phyloP scores from a whole-genome alignment of 2,329 filamentous ascomycete species.

The Erysiphe neolycopersici region DNA sequence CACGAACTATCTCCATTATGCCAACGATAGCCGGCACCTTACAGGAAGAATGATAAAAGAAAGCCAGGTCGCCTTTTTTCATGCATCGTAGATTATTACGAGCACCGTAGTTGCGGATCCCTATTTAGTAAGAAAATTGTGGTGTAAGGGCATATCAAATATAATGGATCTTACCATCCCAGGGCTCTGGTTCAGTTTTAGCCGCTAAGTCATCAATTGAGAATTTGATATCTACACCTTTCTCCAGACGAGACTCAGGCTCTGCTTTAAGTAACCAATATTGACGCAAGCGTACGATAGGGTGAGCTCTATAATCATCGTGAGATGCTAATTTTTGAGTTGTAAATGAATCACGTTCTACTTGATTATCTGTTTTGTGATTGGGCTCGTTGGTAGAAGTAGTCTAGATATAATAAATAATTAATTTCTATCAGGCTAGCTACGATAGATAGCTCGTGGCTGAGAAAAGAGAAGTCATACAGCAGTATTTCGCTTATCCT shows the following conservation, averaged over 20 bases:
- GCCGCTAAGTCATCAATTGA: conserved; percentile 71
- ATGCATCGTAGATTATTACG: conserved; percentile 78
- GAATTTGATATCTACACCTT: conserved; percentile 71
- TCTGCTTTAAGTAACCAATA: conserved; percentile 78
- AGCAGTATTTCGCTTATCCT: too few relatives aligned
- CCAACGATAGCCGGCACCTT: conserved; percentile 73
- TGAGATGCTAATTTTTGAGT: too few relatives aligned
- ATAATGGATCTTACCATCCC: conserved; percentile 39
- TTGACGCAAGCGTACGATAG: conserved; percentile 13
- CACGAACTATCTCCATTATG: conserved; percentile 66
- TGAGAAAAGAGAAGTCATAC: too few relatives aligned
- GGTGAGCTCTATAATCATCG: too few relatives aligned
- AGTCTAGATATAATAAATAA: not conserved
- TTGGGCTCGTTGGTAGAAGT: not conserved
- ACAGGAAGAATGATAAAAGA: conserved; percentile 93
- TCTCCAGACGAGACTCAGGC: conserved; percentile 64
- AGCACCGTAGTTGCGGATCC: conserved; percentile 19
- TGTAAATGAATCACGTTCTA: not conserved
- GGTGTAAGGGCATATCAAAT: not conserved
- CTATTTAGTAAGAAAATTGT: conserved; percentile 6
- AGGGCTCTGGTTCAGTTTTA: conserved; percentile 54
- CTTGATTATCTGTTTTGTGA: not conserved
- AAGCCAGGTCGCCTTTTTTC: conserved; percentile 74
- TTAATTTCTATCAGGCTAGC: too few relatives aligned
- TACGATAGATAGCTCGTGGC: too few relatives aligned